A percentile compares a stretch with the other conserved stretches of the same genome.
Conservation (phyloP, 2,329 filamentous ascomycete species). For the Penicillium sp. region DNA sequence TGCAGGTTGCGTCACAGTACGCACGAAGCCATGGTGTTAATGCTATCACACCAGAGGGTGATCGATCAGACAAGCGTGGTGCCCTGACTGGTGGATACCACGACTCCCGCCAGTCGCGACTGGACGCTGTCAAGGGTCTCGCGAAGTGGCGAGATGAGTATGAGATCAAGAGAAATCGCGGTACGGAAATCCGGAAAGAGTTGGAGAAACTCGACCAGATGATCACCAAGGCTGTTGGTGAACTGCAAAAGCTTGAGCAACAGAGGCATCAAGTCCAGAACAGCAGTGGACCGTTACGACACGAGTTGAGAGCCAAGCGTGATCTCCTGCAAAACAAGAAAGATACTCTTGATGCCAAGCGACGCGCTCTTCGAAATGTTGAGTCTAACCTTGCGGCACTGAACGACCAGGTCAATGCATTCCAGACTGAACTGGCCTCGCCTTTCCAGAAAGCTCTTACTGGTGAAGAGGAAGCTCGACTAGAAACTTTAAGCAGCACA, state of each 20-base stretch:
- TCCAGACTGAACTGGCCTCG: slow-evolving; percentile 75
- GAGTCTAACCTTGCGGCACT: slow-evolving; percentile 73
- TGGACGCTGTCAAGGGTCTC: slow-evolving; percentile 77
- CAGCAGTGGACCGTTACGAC: slow-evolving; percentile 74
- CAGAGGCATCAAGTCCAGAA: slow-evolving; percentile 73
- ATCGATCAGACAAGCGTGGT: slow-evolving; percentile 91
- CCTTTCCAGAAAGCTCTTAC: slow-evolving; percentile 92
- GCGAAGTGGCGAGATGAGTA: slow-evolving; percentile 72
- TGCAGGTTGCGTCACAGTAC: slow-evolving; percentile 85
- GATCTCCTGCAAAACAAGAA: slow-evolving; percentile 70
- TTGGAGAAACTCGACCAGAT: slow-evolving; percentile 81
- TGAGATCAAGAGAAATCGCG: slow-evolving; percentile 64
- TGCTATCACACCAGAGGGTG: slow-evolving; percentile 91
- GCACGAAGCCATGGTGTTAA: slow-evolving; percentile 87
- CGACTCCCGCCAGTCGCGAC: slow-evolving; percentile 77
- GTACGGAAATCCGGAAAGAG: slow-evolving; percentile 64
- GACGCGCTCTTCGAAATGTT: slow-evolving; percentile 62
- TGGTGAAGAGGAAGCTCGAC: slow-evolving; percentile 73
- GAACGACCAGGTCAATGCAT: slow-evolving; percentile 69
- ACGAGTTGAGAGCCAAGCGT: slow-evolving; percentile 74
- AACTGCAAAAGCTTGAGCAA: slow-evolving; percentile 79
- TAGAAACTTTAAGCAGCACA: slow-evolving; percentile 67
- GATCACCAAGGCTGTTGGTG: slow-evolving; percentile 80
- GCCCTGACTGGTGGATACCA: slow-evolving; percentile 94
- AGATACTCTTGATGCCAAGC: slow-evolving; percentile 71